Evolutionary conservation across 495 filamentous ascomycete species (phyloP), one percentile per base, ranked within the genome.

Genomic region (Penicillium bovifimosum): DNA sequence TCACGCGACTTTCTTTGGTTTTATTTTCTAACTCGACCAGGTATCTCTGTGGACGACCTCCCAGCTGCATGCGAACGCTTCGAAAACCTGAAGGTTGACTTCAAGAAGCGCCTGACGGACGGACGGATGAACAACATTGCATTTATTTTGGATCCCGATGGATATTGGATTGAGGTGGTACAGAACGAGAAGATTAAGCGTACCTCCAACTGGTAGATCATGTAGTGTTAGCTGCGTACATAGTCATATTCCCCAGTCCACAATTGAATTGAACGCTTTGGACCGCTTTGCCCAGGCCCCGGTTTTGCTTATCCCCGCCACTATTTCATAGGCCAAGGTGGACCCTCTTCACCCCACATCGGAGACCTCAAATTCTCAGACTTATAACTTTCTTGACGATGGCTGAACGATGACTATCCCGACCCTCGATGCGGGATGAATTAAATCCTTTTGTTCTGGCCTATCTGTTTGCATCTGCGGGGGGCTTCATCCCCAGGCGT

Each of bases 81-180:
- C 61, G 93, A 96, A 66, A 79, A 80, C 10, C 73, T 88, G 61
- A 81, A 86, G 8, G 85, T 92, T 26, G 83, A 82, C 68, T 98
- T 90, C 86, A 95, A 96, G 80, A 97, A 96, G 83, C 77, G 88
- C 56, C 79, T 98, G 50, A 91, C 86, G 13, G 91, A 96, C 52
- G 91, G 91, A 0, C 76, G 87, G 35, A 96, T 95, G 90, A 90
- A 87, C 79, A 87, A 91, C 62, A 84, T 96, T n/a, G 93, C 93
- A 0, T 96, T 96, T 66, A 67, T 96, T 17, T 75, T 95, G 9
- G 92, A 98, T 66, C 93, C 93, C 0, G 93, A 98, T 70, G 83
- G 82, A 24, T 96, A 95, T 65, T 93, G 90, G 88, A 81, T 96
- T 50, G 91, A 97, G 75, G 73, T 96, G 47, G 82, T 96, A 44